Evolutionary conservation across 345 rosid species (phyloP), one percentile per base, ranked within the genome.

Genomic region (Passiflora organensis): DNA sequence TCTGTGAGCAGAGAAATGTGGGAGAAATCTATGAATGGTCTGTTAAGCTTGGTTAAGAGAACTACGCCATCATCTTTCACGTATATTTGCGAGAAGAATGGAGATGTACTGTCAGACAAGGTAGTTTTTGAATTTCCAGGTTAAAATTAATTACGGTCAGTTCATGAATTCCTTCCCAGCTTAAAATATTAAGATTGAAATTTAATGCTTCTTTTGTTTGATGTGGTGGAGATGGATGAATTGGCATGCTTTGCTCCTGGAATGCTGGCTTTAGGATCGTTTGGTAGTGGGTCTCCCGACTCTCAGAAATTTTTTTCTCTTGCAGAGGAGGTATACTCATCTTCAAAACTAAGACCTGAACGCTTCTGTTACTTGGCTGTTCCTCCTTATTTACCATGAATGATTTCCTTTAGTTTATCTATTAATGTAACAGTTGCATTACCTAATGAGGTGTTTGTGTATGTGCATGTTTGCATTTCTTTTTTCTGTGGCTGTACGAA

Each of bases 231-330:
- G 99, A 93, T 93, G 99, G 99, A 93, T 79, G 99, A 93, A 69
- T 67, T 93, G 61, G 99, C 99, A 13, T 93, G 99, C 81, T 93
- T 93, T 79, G 96, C 87, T 67, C 97, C 99, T 14, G 99, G 99
- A 75, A 93, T 93, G 97, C 62, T 93, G 70, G 99, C 96, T 74
- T 75, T 93, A 71, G 99, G 99, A 77, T 85, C 97, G 3, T 69
- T 63, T 63, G 97, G 91, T 53, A 85, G 85, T 71, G 95, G 70
- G 17, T 79, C 89, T 51, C 86, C 61, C 1, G 95, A 93, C n/a
- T 78, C 87, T 52, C 64, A 82, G 63, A 89, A 79, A 55, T 69
- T 83, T 60, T 59, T 93, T 10, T 63, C 89, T 11, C 95, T 93
- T 52, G 99, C 97, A 21, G 96, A 87, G 73, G 97, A 93, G 96